Evolutionary conservation across 805 yeast genomes (phyloP).

Genomic region (Wickerhamiella parazyma): DNA sequence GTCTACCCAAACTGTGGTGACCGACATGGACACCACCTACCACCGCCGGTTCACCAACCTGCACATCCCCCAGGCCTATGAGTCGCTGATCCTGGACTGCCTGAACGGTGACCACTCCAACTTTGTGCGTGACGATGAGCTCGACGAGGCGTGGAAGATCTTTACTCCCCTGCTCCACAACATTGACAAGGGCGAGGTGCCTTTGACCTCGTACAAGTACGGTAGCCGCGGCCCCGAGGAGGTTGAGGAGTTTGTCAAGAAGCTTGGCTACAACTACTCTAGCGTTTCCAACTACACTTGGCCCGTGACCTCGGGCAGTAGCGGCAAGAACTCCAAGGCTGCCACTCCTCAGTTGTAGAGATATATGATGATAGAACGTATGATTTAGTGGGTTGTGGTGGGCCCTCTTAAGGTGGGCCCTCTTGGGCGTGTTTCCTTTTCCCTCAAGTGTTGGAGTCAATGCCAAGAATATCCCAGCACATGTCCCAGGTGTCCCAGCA

Average conservation of each 20-base stretch:
- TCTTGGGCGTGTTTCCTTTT: too few species aligned
- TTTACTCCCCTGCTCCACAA: slow-evolving; percentile 82
- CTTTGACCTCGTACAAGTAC: slow-evolving; percentile 57
- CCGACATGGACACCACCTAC: slow-evolving; percentile 85
- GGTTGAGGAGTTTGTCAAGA: slow-evolving; percentile 44
- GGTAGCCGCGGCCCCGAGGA: slow-evolving; percentile 82
- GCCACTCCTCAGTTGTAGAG: slow-evolving; percentile 6
- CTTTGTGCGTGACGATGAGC: slow-evolving; percentile 95
- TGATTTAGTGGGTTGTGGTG: too few species aligned
- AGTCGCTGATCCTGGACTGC: slow-evolving; percentile 85
- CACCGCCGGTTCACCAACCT: slow-evolving; percentile 66
- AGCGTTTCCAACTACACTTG: slow-evolving; percentile 63
- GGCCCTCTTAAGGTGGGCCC: too few species aligned
- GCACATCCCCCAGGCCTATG: slow-evolving; percentile 97
- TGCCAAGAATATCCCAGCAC: too few species aligned
- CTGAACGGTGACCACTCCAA: slow-evolving; percentile 87
- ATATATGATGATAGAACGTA: not conserved
- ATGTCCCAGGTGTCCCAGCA: too few species aligned
- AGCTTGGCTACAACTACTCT: slow-evolving; percentile 62
- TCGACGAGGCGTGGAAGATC: slow-evolving; percentile 82
- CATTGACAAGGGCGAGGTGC: slow-evolving; percentile 54
- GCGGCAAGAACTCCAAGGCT: slow-evolving; percentile 3
- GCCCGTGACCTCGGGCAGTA: slow-evolving; percentile 39
- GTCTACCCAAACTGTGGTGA: slow-evolving; percentile 63
- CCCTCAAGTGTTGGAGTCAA: too few species aligned